These are phyloP conservation scores for Fagopyrum tataricum DNA, from an alignment of 148 eudicot species.

Conservation along the genomic window DNA sequence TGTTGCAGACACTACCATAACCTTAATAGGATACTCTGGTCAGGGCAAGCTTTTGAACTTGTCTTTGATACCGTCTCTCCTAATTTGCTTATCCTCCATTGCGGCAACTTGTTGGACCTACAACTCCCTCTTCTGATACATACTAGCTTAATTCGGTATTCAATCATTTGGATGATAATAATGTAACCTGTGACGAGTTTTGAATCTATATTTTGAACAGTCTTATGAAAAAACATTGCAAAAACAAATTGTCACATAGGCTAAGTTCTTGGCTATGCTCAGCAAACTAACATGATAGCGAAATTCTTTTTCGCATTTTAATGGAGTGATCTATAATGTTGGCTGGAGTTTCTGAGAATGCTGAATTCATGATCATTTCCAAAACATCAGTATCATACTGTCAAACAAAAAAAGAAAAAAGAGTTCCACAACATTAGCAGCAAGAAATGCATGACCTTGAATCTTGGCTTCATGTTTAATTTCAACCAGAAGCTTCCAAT, in stretches of 20 bases:
- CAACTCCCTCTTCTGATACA: slow-evolving; percentile 29
- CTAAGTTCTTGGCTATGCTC: neutral
- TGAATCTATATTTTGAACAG: neutral
- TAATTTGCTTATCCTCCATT: slow-evolving; percentile 68
- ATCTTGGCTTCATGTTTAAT: neutral
- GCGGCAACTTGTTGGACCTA: slow-evolving; percentile 77
- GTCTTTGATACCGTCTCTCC: slow-evolving; percentile 72
- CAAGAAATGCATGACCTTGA: neutral
- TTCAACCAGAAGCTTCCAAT: neutral
- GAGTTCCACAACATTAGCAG: neutral
- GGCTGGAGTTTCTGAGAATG: slow-evolving; percentile 1
- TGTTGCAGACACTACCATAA: slow-evolving; percentile 85
- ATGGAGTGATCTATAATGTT: neutral
- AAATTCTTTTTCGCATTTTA: neutral
- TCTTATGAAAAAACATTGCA: neutral
- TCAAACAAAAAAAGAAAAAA: neutral
- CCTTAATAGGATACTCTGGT: slow-evolving; percentile 68
- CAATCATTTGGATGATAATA: neutral
- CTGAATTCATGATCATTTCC: slow-evolving; percentile 5
- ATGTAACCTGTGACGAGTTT: neutral
- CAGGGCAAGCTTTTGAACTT: slow-evolving; percentile 53
- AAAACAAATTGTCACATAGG: neutral
- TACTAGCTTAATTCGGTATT: neutral
- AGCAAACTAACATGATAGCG: neutral
- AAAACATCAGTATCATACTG: neutral